phyloP scores from a whole-genome alignment of 179 eudicot genomes.

The Carnegiea gigantea region DNA sequence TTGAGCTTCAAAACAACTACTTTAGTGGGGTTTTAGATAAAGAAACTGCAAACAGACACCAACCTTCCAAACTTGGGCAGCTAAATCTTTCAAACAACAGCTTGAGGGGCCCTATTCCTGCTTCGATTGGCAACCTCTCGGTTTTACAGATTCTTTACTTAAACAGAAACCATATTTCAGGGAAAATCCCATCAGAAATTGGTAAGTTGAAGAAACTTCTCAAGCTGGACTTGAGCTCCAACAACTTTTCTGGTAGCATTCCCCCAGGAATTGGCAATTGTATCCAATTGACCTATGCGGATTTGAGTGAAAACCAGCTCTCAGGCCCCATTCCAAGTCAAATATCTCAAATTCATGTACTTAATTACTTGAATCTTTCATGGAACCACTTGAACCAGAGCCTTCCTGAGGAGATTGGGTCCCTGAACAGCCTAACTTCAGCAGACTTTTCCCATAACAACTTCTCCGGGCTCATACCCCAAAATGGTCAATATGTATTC shows the following conservation, averaged over 20 bases:
- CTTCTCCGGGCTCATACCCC: neutral
- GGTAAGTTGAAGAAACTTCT: constrained; percentile 33
- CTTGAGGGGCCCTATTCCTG: constrained; percentile 30
- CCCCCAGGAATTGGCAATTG: constrained; percentile 40
- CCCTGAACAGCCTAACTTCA: neutral
- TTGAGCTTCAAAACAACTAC: constrained; percentile 59
- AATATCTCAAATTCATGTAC: constrained; percentile 36
- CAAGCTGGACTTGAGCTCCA: constrained; percentile 48
- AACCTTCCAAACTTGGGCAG: constrained; percentile 27
- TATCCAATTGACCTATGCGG: constrained; percentile 34
- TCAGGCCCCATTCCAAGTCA: constrained; percentile 48
- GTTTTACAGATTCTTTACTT: constrained; percentile 38
- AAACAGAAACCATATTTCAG: constrained; percentile 40
- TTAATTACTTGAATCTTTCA: constrained; percentile 54
- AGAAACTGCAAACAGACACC: neutral
- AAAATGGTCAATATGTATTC: neutral
- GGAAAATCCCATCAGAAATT: constrained; percentile 46
- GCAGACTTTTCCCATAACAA: neutral
- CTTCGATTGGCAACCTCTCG: constrained; percentile 37
- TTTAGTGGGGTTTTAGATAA: constrained; percentile 31
- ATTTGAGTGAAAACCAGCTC: constrained; percentile 53
- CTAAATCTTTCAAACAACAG: constrained; percentile 55
- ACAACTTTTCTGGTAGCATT: constrained; percentile 45
- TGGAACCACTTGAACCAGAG: constrained; percentile 50
- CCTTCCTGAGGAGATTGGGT: constrained; percentile 40